Base-by-base conservation (phyloP, 2,329 filamentous ascomycete species). In the Penicillium hordei region DNA sequence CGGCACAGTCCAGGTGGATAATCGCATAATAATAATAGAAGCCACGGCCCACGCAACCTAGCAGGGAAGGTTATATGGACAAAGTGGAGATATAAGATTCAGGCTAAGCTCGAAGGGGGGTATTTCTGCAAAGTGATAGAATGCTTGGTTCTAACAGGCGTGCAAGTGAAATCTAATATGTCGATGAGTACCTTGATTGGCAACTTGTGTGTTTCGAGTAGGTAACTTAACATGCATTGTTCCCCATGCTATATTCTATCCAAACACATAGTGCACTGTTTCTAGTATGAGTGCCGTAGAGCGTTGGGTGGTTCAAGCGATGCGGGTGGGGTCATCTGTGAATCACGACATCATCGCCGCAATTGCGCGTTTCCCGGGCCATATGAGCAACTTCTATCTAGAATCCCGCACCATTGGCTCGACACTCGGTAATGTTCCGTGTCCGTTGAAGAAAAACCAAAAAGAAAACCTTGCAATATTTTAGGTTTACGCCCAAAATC, bases 311-410 rank as follows among this genome's bases (percentile, higher is more conserved):
- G 27, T 21, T 42, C 6, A 21, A 39, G 31, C 31, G 7, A 55
- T 1, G 46, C 4, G 25, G 27, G 50, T 58, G 55, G 55, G 44
- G 44, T 23, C 15, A 43, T 45, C 29, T n/a, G 31, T 33, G 21
- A 25, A 52, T 59, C 57, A 59, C 57, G 57, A 59, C 52, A 59
- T 56, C 52, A 48, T 21, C n/a, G 52, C 46, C 36, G 29, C 52
- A 48, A 59, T 59, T 50, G 57, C 57, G 57, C 46, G 21, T 59
- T 59, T 42, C 27, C 17, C 3, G 27, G 34, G 8, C 40, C 8
- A 34, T 36, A 46, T 57, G 44, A 53, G 49, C 49, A 57, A 48
- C 21, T 27, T 34, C 15, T 15, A n/a, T 31, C 25, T 42, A 33
- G n/a, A 19, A 29, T 29, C 5, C 19, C 15, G 1, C 23, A 6